Conservation (phyloP, 768 basidiomycete genomes). For the Dentipellis sp. region DNA sequence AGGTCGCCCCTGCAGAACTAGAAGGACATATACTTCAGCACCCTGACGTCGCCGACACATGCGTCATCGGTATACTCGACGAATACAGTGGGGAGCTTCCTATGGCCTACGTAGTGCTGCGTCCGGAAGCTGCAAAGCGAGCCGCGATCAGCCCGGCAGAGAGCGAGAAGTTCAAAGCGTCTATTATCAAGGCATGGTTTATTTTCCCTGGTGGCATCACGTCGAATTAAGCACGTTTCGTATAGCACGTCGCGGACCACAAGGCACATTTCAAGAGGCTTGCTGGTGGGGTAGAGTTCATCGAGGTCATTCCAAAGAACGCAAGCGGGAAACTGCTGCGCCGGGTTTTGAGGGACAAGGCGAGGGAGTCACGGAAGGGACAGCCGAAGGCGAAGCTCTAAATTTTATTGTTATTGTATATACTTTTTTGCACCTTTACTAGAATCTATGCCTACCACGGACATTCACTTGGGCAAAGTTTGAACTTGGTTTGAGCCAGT, state of each 20-base stretch:
- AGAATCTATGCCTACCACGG: no score
- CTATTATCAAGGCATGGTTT: slow-evolving; percentile 7
- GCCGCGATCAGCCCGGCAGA: background rate
- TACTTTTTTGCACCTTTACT: background rate
- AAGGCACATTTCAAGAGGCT: slow-evolving; percentile 28
- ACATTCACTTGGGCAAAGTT: no score
- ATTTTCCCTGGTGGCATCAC: no score
- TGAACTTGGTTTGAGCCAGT: background rate
- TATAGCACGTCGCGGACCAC: slow-evolving; percentile 22
- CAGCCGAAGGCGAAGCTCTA: background rate
- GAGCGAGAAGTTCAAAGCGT: slow-evolving; percentile 7
- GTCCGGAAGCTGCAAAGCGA: slow-evolving; percentile 9
- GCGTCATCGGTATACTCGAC: slow-evolving; percentile 59
- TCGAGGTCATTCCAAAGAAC: slow-evolving; percentile 25
- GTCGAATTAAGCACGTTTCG: background rate
- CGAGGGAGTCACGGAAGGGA: slow-evolving; percentile 7
- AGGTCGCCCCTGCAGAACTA: slow-evolving; percentile 67
- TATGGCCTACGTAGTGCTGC: slow-evolving; percentile 56
- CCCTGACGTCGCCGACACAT: slow-evolving; percentile 47
- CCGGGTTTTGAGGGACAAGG: slow-evolving; percentile 19
- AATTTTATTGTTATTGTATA: background rate
- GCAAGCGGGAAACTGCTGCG: slow-evolving; percentile 23
- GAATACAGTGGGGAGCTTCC: slow-evolving; percentile 69
- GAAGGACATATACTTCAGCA: slow-evolving; percentile 59
- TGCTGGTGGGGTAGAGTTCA: slow-evolving; percentile 28